Conservation (phyloP, 2,329 filamentous ascomycete genomes). For the Arthrobotrys sinensis region DNA sequence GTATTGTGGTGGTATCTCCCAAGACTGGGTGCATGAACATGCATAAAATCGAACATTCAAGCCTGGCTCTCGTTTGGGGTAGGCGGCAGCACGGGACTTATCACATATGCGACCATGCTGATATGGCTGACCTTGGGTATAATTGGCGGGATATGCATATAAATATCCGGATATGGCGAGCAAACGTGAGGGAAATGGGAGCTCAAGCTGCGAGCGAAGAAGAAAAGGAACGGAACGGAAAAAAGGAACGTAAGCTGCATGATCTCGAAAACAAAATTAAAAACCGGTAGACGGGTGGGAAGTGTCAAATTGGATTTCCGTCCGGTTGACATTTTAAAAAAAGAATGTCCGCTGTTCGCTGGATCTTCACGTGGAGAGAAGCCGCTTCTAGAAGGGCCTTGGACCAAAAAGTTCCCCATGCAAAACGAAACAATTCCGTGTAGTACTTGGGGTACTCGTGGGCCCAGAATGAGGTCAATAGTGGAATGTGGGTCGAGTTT, state of each 20-base stretch:
- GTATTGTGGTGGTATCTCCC: slow-evolving; percentile 11
- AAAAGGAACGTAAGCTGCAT: slow-evolving; percentile 1
- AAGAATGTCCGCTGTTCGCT: neutral
- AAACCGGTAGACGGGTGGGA: neutral
- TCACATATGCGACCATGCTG: slow-evolving; percentile 30
- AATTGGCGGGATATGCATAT: slow-evolving; percentile 51
- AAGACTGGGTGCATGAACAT: slow-evolving; percentile 47
- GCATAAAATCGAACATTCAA: slow-evolving; percentile 49
- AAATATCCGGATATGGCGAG: slow-evolving; percentile 45
- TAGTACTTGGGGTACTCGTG: slow-evolving; percentile 15
- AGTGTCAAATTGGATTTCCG: neutral
- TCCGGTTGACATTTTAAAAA: slow-evolving; percentile 8
- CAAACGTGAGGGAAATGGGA: slow-evolving; percentile 20
- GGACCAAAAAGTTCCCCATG: slow-evolving; percentile 21
- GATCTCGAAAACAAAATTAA: neutral
- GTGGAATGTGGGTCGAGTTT: slow-evolving; percentile 34
- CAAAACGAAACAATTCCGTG: slow-evolving; percentile 57
- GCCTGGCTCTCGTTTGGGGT: slow-evolving; percentile 38
- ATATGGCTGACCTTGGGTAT: slow-evolving; percentile 20
- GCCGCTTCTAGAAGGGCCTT: slow-evolving; percentile 39
- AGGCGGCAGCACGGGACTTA: slow-evolving; percentile 36
- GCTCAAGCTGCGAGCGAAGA: slow-evolving; percentile 8
- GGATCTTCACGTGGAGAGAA: slow-evolving; percentile 32
- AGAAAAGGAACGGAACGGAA: slow-evolving; percentile 2
- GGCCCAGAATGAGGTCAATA: slow-evolving; percentile 24